These are phyloP conservation scores for Carex arenaria DNA, from an alignment of 202 grass and related monocot genomes.

Conservation along the genomic window DNA sequence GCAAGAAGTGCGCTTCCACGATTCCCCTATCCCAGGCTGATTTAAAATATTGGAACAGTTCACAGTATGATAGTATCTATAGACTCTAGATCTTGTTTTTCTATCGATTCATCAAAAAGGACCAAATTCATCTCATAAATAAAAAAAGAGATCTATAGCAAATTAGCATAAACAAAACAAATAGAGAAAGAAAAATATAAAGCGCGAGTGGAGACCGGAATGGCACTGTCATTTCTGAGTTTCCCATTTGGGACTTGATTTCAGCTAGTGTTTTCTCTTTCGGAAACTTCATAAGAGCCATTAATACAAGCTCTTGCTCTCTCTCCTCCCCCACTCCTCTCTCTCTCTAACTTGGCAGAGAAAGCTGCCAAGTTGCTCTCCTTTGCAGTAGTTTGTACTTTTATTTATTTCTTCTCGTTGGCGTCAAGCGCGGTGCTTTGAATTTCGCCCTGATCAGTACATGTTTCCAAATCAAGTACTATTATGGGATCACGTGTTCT, in stretches of 20 bases:
- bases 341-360: neutral
- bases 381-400: neutral
- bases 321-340: neutral
- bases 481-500: neutral
- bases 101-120: neutral
- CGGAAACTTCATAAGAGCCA: neutral
- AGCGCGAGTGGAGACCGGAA: neutral
- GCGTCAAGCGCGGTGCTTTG: neutral
- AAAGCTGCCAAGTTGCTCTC: conserved; percentile 8
- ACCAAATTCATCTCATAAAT: neutral
- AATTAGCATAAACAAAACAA: too few relatives aligned
- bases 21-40: neutral
- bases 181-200: neutral
- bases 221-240: too few relatives aligned
- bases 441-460: conserved; percentile 8
- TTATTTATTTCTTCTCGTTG: neutral
- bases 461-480: neutral
- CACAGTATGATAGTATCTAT: neutral
- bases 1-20: neutral
- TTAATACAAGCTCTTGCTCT: conserved; percentile 5
- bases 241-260: neutral
- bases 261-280: conserved; percentile 9
- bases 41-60: neutral
- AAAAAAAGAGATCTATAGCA: too few relatives aligned
- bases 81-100: neutral